These are phyloP conservation scores for Pleurotus tuoliensis DNA, from an alignment of 768 basidiomycete genomes.

Conservation along the genomic window DNA sequence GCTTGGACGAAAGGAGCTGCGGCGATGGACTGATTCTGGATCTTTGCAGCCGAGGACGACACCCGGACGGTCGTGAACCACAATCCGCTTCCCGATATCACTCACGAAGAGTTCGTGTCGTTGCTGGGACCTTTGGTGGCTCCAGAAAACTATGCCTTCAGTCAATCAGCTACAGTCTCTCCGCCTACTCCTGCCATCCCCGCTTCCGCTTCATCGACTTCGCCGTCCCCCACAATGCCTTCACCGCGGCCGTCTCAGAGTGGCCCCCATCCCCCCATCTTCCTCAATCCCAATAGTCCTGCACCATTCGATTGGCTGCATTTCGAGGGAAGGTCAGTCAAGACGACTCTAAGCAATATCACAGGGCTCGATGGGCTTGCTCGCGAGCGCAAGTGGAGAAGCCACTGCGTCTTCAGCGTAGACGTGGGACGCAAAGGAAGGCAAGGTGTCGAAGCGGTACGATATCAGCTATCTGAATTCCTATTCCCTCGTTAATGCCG, in stretches of 20 bases:
- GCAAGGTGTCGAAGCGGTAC: conserved; percentile 77
- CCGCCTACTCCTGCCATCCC: conserved; percentile 24
- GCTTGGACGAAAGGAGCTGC: conserved; percentile 11
- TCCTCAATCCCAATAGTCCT: conserved; percentile 50
- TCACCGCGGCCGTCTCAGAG: conserved; percentile 28
- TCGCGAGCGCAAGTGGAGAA: conserved; percentile 79
- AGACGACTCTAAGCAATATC: conserved; percentile 76
- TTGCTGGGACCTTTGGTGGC: conserved; percentile 77
- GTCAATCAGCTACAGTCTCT: conserved; percentile 21
- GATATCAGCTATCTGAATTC: conserved; percentile 21
- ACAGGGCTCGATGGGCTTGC: conserved; percentile 79
- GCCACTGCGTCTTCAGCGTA: conserved; percentile 77
- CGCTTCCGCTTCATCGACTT: conserved; percentile 30
- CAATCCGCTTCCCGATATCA: conserved; percentile 82
- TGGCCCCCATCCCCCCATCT: conserved; percentile 23
- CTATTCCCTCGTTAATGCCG: not conserved
- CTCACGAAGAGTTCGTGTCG: conserved; percentile 82
- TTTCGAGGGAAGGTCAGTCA: conserved; percentile 77
- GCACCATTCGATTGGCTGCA: conserved; percentile 88
- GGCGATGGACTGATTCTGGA: not conserved
- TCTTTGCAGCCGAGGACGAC: conserved; percentile 46
- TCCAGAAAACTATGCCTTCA: conserved; percentile 67
- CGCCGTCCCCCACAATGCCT: conserved; percentile 26
- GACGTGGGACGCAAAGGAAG: conserved; percentile 71
- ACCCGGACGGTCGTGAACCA: conserved; percentile 76